phyloP scores from a whole-genome alignment of 257 asterid genomes.

The Mitragyna speciosa region DNA sequence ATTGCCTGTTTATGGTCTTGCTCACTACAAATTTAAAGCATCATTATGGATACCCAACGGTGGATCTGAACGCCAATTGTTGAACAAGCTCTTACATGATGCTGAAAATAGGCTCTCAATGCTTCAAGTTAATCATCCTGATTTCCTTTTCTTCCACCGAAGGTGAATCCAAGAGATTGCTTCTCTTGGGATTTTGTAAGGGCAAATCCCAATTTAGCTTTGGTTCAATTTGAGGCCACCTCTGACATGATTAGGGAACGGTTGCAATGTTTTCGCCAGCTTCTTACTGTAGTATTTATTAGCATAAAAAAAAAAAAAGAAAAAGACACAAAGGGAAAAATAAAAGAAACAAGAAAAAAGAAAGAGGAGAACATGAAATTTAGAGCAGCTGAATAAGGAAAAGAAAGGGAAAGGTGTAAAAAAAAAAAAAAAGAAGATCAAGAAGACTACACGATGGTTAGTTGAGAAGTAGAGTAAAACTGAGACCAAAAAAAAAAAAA shows the following conservation, averaged over 20 bases:
- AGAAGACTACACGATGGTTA: background rate
- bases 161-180: slow-evolving; percentile 34
- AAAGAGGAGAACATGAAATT: background rate
- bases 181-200: background rate
- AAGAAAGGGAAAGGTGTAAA: no score
- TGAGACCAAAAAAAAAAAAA: background rate
- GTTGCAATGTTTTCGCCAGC: background rate
- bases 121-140: slow-evolving; percentile 79
- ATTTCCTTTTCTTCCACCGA: slow-evolving; percentile 79
- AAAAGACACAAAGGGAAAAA: no score
- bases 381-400: background rate
- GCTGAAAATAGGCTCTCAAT: slow-evolving; percentile 65
- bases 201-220: background rate
- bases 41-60: slow-evolving; percentile 71
- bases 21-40: slow-evolving; percentile 67
- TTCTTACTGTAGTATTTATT: background rate
- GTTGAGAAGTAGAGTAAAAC: slow-evolving; percentile 4
- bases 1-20: slow-evolving; percentile 83
- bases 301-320: background rate
- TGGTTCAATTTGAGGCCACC: slow-evolving; percentile 1
- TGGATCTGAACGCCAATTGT: slow-evolving; percentile 50
- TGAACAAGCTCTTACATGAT: slow-evolving; percentile 56
- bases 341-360: background rate
- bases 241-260: background rate
- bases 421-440: background rate